Percentiles rank a stretch among this genome's conserved stretches.
phyloP scores from a whole-genome alignment of 257 asterid genomes.

The Coffea eugenioides region DNA sequence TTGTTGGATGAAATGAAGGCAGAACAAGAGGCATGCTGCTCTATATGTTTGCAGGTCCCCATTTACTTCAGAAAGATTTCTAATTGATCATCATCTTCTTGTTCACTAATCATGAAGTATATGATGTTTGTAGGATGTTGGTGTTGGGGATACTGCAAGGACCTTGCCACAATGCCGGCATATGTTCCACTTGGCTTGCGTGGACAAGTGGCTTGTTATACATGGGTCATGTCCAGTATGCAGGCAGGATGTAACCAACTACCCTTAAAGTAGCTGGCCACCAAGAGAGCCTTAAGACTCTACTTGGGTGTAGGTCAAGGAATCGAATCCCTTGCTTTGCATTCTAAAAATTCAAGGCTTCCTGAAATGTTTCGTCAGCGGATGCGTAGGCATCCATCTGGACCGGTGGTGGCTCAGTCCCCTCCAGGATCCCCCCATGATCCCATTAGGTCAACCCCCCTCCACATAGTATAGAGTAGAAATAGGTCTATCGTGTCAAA shows the following conservation, averaged over 20 bases:
- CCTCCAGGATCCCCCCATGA: too few species aligned
- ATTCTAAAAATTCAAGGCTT: too few species aligned
- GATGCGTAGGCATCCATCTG: too few species aligned
- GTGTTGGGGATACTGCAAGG: slow-evolving; percentile 27
- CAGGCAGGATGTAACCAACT: slow-evolving; percentile 15
- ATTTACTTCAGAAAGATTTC: not conserved
- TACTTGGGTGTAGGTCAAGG: too few species aligned
- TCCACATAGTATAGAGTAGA: too few species aligned
- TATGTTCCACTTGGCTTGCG: slow-evolving; percentile 26
- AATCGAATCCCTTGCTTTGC: too few species aligned
- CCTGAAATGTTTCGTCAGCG: too few species aligned
- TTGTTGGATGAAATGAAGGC: slow-evolving; percentile 9
- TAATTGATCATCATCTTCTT: not conserved
- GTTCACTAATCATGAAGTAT: not conserved
- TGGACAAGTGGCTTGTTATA: slow-evolving; percentile 29
- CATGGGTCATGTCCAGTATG: slow-evolving; percentile 33
- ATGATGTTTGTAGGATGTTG: slow-evolving; percentile 20
- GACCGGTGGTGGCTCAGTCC: too few species aligned
- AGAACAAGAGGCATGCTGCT: slow-evolving; percentile 17
- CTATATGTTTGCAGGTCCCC: slow-evolving; percentile 28
- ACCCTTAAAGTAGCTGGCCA: too few species aligned
- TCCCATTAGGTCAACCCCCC: too few species aligned
- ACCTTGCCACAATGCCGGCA: slow-evolving; percentile 30
- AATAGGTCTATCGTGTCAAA: too few species aligned
- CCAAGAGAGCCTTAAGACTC: too few species aligned